phyloP scores from a whole-genome alignment of 768 basidiomycete species.

The Lactarius pseudohatsudake region DNA sequence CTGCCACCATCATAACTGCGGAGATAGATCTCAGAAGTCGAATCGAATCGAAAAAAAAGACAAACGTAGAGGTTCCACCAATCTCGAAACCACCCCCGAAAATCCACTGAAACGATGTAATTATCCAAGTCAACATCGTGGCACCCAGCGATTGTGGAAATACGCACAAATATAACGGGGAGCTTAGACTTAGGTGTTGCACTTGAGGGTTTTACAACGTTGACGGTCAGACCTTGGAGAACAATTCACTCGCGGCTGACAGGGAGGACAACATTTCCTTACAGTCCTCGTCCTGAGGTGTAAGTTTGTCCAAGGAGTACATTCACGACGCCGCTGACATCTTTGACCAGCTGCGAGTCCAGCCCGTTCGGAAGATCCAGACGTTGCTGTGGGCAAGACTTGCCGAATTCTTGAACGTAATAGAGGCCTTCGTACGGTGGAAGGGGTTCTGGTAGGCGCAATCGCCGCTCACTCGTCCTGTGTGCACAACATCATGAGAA shows the following conservation, averaged over 20 bases:
- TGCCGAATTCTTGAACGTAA: constrained; percentile 28
- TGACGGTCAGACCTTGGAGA: constrained; percentile 31
- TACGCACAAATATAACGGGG: constrained; percentile 33
- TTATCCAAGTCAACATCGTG: neutral
- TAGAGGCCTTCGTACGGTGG: constrained; percentile 27
- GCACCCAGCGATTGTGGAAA: neutral
- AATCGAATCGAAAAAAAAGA: neutral
- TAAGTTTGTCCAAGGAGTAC: constrained; percentile 6
- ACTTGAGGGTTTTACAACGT: constrained; percentile 29
- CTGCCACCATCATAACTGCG: constrained; percentile 30
- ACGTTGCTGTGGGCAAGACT: constrained; percentile 33
- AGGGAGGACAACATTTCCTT: constrained; percentile 4
- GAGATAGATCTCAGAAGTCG: neutral
- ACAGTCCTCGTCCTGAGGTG: constrained; percentile 31
- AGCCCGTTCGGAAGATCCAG: constrained; percentile 20
- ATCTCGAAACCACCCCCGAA: constrained; percentile 31
- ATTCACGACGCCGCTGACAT: neutral
- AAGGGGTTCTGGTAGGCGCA: constrained; percentile 35
- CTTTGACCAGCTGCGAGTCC: neutral
- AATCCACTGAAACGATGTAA: constrained; percentile 29
- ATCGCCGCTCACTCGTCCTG: constrained; percentile 40
- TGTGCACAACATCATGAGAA: neutral
- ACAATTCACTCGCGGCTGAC: neutral
- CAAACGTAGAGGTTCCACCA: constrained; percentile 20
- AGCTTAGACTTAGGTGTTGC: constrained; percentile 21